Evolutionary conservation across 352 stramenopile species (phyloP).

Genomic region (Pythium vanterpoolii): DNA sequence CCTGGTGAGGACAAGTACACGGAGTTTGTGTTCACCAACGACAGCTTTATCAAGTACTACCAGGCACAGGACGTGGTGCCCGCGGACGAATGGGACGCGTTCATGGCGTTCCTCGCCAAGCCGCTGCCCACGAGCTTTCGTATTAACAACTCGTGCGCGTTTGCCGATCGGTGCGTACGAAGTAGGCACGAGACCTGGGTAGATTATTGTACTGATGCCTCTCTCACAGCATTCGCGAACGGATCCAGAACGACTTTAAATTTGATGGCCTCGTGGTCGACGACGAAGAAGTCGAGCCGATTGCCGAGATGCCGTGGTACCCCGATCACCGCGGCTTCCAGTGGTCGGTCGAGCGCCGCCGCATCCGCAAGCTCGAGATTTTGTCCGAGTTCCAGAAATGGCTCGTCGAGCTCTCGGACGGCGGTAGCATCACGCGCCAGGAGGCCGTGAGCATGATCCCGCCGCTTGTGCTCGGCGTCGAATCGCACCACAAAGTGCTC

Average conservation of each 20-base stretch:
- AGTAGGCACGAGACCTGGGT: neutral
- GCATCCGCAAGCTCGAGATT: slow-evolving; percentile 90
- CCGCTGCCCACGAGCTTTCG: slow-evolving; percentile 92
- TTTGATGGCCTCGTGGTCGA: slow-evolving; percentile 82
- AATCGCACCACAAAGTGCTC: slow-evolving; percentile 93
- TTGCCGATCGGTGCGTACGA: slow-evolving; percentile 59
- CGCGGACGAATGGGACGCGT: slow-evolving; percentile 85
- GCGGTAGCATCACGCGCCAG: slow-evolving; percentile 95
- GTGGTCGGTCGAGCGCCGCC: slow-evolving; percentile 84
- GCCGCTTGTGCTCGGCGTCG: slow-evolving; percentile 94
- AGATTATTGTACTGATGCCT: neutral
- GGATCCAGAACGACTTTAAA: slow-evolving; percentile 83
- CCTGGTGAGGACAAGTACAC: slow-evolving; percentile 61
- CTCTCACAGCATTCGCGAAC: slow-evolving; percentile 67
- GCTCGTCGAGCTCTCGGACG: slow-evolving; percentile 93
- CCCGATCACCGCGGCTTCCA: slow-evolving; percentile 86
- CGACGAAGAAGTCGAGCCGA: slow-evolving; percentile 76
- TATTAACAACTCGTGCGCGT: slow-evolving; percentile 90
- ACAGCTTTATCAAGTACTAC: slow-evolving; percentile 85
- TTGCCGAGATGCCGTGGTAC: slow-evolving; percentile 89
- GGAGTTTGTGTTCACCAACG: slow-evolving; percentile 88
- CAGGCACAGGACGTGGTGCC: slow-evolving; percentile 82
- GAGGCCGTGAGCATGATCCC: slow-evolving; percentile 99
- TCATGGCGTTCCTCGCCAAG: slow-evolving; percentile 88
- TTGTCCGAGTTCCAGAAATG: slow-evolving; percentile 95